Base-by-base conservation (phyloP, 148 eudicot species). In the Chenopodium album region DNA sequence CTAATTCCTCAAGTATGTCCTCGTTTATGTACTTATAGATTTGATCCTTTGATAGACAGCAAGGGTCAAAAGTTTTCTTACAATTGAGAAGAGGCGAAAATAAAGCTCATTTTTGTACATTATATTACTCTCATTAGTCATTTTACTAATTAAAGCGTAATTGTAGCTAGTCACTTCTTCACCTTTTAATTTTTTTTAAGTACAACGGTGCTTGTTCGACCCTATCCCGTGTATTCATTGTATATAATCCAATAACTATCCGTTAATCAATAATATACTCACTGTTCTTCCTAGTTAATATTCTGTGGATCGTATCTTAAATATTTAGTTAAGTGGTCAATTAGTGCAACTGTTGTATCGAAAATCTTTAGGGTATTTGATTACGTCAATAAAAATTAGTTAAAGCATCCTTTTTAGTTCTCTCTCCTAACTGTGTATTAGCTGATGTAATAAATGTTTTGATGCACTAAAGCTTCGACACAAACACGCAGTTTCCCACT, bases 401-500 rank as follows among this genome's bases (percentile, higher is more conserved):
- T 72, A 74, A 74, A 74, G 71, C n/a, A 44, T 20, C 11, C 72
- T 31, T 47, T 28, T 32, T 10, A 1, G 5, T 22, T 32, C 59
- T 77, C 9, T 11, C 26, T 59, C 67, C 71, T 37, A 26, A 59
- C n/a, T 54, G 37, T 31, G 7, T 28, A 28, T 2, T 1, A 37
- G 71, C 14, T 83, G 46, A 52, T 52, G 67, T 26, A 52, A 65
- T 75, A 73, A 71, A 80, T 72, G 28, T 71, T 67, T 77, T 63
- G 26, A 41, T 44, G 76, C 86, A 80, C 86, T 84, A 64, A 84
- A 72, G 84, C 75, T 37, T 77, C 2, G 64, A 85, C 81, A 78
- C 34, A 72, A 84, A 77, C 84, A 81, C 87, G 84, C 87, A 82
- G 70, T 73, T 85, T 78, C 84, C 87, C 84, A 85, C 87, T 81